A percentile compares a stretch with the other conserved stretches of the same genome.
These are phyloP conservation scores for Plasmodium knowlesi DNA, from an alignment of 169 alveolate species.

Conservation along the genomic window DNA sequence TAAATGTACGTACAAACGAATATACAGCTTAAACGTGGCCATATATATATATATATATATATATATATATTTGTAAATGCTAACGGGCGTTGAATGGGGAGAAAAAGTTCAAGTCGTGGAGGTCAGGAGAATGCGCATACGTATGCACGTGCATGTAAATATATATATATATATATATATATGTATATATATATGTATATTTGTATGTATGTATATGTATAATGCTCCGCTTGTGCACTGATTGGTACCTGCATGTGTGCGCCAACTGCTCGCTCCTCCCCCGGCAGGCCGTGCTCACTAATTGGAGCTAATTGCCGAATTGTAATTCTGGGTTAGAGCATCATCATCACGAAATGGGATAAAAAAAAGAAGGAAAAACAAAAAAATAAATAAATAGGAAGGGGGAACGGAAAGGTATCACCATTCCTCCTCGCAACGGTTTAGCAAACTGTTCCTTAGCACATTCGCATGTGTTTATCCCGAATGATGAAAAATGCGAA, in stretches of 20 bases:
- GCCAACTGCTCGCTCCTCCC: not conserved
- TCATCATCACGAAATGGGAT: not conserved
- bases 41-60: not conserved
- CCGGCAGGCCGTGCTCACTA: not conserved
- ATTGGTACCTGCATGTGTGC: not conserved
- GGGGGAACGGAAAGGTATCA: not conserved
- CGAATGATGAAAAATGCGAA: not conserved
- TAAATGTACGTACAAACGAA: not conserved
- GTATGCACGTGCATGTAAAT: not conserved
- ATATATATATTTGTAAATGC: not conserved
- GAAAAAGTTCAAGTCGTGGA: not conserved
- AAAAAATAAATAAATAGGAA: not conserved
- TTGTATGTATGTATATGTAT: not conserved
- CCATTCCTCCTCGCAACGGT: not conserved
- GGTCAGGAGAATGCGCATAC: not conserved
- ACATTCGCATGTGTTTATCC: not conserved
- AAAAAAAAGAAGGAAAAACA: not conserved
- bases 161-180: not conserved
- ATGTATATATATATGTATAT: not conserved
- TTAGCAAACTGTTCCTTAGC: not conserved
- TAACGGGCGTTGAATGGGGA: not conserved
- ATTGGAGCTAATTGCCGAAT: not conserved
- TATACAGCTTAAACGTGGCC: not conserved
- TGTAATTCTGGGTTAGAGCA: not conserved
- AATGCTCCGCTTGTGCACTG: not conserved